Conservation (phyloP, 1,284 basidiomycete genomes). For the Apiotrichum akiyoshidainum region DNA sequence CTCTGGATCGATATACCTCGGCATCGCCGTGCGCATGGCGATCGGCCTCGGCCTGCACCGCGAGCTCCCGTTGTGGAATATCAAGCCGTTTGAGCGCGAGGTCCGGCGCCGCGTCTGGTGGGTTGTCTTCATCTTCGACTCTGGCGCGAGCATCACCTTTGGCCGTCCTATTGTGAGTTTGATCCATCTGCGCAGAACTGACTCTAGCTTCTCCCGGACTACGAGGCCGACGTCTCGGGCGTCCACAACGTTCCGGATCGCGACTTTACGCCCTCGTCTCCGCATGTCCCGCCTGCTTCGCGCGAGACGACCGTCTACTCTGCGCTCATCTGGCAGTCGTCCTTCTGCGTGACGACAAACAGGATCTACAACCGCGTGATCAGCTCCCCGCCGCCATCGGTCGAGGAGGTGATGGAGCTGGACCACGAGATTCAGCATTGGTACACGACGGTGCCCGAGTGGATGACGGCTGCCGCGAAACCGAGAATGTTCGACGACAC, state of each 20-base stretch:
- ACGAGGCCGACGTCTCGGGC: slow-evolving; percentile 20
- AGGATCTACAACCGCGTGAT: slow-evolving; percentile 23
- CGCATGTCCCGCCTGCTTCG: slow-evolving; percentile 7
- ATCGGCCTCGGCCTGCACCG: slow-evolving; percentile 34
- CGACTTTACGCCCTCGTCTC: slow-evolving; percentile 20
- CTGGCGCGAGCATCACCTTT: slow-evolving; percentile 30
- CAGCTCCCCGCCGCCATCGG: slow-evolving; percentile 5
- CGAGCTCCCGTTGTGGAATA: slow-evolving; percentile 26
- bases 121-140: slow-evolving; percentile 30
- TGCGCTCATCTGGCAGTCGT: slow-evolving; percentile 23
- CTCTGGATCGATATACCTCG: slow-evolving; percentile 27
- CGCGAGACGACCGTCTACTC: slow-evolving; percentile 23
- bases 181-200: too few relatives aligned
- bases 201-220: slow-evolving; percentile 16
- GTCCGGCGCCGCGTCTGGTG: slow-evolving; percentile 33
- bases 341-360: slow-evolving; percentile 18
- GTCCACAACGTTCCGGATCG: slow-evolving; percentile 23
- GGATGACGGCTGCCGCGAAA: slow-evolving; percentile 13
- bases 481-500: slow-evolving; percentile 13
- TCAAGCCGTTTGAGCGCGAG: slow-evolving; percentile 33
- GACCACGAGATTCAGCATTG: slow-evolving; percentile 19
- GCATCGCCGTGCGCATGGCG: slow-evolving; percentile 34
- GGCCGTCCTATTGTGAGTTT: slow-evolving; percentile 22
- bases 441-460: slow-evolving; percentile 14
- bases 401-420: slow-evolving; percentile 20